Conservation (phyloP, 441 rosid genomes). For the Gossypium aridum region DNA sequence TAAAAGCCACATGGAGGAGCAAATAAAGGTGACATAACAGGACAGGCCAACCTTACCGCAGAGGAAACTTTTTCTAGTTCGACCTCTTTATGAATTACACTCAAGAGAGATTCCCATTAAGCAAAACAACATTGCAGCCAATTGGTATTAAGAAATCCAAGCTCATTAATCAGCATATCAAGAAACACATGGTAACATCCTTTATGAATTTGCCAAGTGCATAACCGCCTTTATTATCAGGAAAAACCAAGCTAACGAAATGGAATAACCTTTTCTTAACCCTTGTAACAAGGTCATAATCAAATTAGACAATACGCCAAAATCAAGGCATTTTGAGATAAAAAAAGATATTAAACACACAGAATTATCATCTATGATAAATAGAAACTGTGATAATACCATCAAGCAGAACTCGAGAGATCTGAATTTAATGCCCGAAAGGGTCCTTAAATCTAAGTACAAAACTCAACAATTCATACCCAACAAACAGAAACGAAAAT, state of each 20-base stretch:
- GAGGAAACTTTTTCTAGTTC: not conserved
- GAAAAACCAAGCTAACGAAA: conserved; percentile 2
- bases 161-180: not conserved
- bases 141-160: not conserved
- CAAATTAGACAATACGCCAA: not conserved
- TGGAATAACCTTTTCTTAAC: not conserved
- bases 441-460: conserved; percentile 10
- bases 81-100: not conserved
- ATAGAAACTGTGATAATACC: not conserved
- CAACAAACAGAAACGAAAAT: not conserved
- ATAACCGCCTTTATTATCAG: not conserved
- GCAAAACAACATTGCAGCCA: not conserved
- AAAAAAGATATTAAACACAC: not conserved
- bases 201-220: not conserved
- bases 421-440: conserved; percentile 12
- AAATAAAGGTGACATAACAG: not conserved
- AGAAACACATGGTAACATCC: not conserved
- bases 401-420: not conserved
- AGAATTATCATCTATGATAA: not conserved
- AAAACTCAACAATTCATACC: not conserved
- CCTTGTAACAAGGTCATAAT: not conserved
- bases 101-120: not conserved
- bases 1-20: not conserved
- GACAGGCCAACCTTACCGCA: not conserved
- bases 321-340: not conserved